These are phyloP conservation scores for Lactarius quietus DNA, from an alignment of 768 basidiomycete species.

Conservation along the genomic window DNA sequence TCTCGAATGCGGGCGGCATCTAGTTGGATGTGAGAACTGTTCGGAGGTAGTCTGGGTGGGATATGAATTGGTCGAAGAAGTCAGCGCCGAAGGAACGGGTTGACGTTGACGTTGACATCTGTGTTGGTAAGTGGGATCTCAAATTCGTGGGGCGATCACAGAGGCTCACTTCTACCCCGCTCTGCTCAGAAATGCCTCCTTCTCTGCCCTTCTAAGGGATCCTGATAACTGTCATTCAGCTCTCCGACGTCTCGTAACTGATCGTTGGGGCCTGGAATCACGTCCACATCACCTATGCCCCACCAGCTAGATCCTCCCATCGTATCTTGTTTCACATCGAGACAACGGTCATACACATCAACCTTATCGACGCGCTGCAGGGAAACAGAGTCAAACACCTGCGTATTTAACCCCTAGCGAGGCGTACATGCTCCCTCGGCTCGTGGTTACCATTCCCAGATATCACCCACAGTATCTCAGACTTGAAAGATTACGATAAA, in stretches of 20 bases:
- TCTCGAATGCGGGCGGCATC: constrained; percentile 68
- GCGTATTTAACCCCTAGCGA: neutral
- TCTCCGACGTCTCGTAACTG: neutral
- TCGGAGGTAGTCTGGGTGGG: constrained; percentile 88
- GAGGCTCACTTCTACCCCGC: neutral
- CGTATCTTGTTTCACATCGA: no score
- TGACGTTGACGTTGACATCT: neutral
- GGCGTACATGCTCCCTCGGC: neutral
- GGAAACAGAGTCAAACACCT: neutral
- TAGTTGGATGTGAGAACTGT: constrained; percentile 69
- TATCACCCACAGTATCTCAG: neutral
- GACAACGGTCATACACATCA: no score
- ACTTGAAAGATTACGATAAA: no score
- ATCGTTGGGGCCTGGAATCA: no score
- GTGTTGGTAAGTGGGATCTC: neutral
- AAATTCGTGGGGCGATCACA: neutral
- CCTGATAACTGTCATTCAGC: neutral
- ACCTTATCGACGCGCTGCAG: no score
- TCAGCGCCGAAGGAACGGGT: neutral
- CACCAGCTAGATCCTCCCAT: no score
- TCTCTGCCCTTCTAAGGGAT: neutral
- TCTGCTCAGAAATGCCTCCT: no score
- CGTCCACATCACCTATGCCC: no score
- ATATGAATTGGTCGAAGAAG: constrained; percentile 52
- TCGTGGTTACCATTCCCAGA: neutral